Conservation (phyloP, 2,329 filamentous ascomycete species). For the Aureobasidium melanogenum region DNA sequence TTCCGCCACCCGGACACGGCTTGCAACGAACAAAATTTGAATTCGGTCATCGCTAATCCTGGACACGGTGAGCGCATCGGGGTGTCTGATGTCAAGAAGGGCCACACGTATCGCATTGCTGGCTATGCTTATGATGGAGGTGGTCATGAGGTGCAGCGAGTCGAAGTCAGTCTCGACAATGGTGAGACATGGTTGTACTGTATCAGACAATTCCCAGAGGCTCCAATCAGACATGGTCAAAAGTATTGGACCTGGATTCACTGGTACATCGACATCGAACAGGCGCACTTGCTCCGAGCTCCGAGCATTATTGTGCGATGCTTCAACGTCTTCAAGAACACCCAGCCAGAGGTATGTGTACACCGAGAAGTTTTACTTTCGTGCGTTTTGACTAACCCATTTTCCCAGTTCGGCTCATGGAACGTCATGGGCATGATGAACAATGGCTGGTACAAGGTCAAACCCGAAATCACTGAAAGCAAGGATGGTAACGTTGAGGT, state of each 20-base stretch:
- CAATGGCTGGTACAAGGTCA: constrained; percentile 43
- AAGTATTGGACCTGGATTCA: constrained; percentile 49
- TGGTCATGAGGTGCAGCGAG: constrained; percentile 41
- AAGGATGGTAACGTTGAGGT: constrained; percentile 25
- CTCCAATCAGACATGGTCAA: constrained; percentile 41
- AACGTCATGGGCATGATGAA: constrained; percentile 50
- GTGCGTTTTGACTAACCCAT: no score
- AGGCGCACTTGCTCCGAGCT: constrained; percentile 35
- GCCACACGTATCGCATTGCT: constrained; percentile 35
- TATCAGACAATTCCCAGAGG: constrained; percentile 40
- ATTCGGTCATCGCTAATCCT: constrained; percentile 39
- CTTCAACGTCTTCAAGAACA: constrained; percentile 44
- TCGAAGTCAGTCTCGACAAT: constrained; percentile 41
- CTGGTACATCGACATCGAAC: constrained; percentile 43
- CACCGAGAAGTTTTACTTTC: no score
- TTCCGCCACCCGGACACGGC: constrained; percentile 42
- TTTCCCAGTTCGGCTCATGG: constrained; percentile 26
- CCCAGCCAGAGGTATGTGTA: constrained; percentile 36
- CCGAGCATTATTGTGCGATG: constrained; percentile 39
- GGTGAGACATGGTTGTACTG: constrained; percentile 43
- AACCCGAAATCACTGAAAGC: constrained; percentile 30
- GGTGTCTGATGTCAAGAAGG: constrained; percentile 30
- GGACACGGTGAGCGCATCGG: constrained; percentile 38
- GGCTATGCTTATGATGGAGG: constrained; percentile 44
- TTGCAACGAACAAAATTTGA: constrained; percentile 42